A percentile compares a stretch with the other conserved stretches of the same genome.
Evolutionary conservation across 768 basidiomycete species (phyloP).

Genomic region (Butyriboletus loyo): DNA sequence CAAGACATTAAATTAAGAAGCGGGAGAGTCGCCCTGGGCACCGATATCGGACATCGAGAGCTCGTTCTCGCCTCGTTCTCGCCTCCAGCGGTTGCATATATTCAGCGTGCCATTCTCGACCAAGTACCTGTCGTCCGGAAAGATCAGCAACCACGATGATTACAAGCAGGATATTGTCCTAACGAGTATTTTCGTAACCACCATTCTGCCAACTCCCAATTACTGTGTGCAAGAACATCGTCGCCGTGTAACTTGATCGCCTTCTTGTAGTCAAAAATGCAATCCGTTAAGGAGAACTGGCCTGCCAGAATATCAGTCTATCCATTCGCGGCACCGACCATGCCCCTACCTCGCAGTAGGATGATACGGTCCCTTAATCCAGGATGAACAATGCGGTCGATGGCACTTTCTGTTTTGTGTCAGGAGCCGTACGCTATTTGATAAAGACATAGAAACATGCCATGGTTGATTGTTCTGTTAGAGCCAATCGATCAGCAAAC

Average conservation of each 20-base stretch:
- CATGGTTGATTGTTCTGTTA: constrained; percentile 77
- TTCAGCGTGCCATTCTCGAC: constrained; percentile 68
- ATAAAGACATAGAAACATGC: constrained; percentile 36
- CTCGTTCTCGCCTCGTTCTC: constrained; percentile 76
- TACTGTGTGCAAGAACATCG: constrained; percentile 83
- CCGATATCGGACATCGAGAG: constrained; percentile 55
- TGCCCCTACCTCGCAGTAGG: constrained; percentile 62
- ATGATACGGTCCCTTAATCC: constrained; percentile 91
- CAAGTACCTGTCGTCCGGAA: constrained; percentile 55
- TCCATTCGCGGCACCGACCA: constrained; percentile 17
- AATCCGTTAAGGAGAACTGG: constrained; percentile 77
- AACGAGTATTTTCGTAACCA: constrained; percentile 86
- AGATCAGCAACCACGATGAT: background rate
- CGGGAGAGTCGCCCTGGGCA: constrained; percentile 32
- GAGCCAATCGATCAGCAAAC: constrained; percentile 3
- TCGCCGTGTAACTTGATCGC: constrained; percentile 82
- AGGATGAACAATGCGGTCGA: constrained; percentile 87
- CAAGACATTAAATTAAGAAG: constrained; percentile 10
- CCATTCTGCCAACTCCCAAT: constrained; percentile 85
- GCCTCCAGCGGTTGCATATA: constrained; percentile 84
- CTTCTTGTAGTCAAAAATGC: constrained; percentile 66
- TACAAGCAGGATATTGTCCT: background rate
- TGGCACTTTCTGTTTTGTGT: constrained; percentile 67
- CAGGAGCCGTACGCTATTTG: constrained; percentile 5
- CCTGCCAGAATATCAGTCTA: constrained; percentile 39